phyloP scores from a whole-genome alignment of 108 stramenopile genomes.

The Skeletonema menzelii region DNA sequence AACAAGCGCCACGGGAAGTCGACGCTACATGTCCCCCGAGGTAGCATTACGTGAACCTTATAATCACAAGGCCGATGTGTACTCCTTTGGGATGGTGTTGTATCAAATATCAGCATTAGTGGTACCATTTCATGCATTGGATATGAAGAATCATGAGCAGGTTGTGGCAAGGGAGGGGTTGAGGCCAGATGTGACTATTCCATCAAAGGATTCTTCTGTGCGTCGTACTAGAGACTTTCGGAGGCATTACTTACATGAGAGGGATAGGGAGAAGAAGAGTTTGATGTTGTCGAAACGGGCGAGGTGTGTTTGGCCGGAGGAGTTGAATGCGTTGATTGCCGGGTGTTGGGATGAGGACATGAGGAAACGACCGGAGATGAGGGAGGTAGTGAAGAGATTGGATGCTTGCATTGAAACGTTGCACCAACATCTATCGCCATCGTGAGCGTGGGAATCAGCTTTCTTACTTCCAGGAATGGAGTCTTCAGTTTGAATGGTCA shows the following conservation, averaged over 20 bases:
- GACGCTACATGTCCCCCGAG: conserved; percentile 63
- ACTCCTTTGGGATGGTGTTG: conserved; percentile 72
- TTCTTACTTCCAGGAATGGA: not conserved
- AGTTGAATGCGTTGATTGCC: conserved; percentile 18
- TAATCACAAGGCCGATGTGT: conserved; percentile 72
- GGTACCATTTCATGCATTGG: conserved; percentile 44
- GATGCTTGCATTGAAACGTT: conserved; percentile 18
- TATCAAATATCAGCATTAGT: conserved; percentile 67
- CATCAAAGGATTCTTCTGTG: not conserved
- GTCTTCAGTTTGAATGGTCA: too few relatives aligned
- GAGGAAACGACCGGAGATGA: conserved; percentile 20
- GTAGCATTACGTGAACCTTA: conserved; percentile 60
- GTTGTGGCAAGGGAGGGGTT: conserved; percentile 38
- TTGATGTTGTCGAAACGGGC: not conserved
- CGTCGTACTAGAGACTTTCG: not conserved
- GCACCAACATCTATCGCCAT: not conserved
- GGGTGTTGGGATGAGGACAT: conserved; percentile 35
- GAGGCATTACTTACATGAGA: not conserved
- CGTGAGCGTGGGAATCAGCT: not conserved
- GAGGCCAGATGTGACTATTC: conserved; percentile 18
- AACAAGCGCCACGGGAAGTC: conserved; percentile 51
- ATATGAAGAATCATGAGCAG: conserved; percentile 15
- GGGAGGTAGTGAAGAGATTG: conserved; percentile 20
- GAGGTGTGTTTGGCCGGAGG: conserved; percentile 23
- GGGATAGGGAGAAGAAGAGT: not conserved